Evolutionary conservation across 805 yeast genomes (phyloP), one percentile per base, ranked within the genome.

Genomic region (Saccharomycopsis sp.): DNA sequence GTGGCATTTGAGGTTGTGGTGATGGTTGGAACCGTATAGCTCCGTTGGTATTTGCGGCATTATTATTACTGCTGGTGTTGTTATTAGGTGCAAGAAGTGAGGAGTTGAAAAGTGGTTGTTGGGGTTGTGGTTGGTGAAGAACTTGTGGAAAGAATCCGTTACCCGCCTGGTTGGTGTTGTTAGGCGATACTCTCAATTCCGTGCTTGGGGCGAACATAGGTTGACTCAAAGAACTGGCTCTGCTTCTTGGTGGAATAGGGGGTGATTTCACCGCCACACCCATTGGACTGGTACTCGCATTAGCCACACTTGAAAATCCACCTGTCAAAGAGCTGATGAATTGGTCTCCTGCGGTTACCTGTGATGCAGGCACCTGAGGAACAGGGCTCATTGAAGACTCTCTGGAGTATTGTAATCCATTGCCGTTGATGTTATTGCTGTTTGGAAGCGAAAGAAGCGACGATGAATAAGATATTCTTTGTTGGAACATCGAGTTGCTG

Each of bases 231-330:
- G 76, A 70, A 44, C 77, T 69, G 1, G 70, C 63, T 52, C 79
- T 66, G 56, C 76, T 67, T 42, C 74, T 69, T 34, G 70, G 68
- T 12, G 78, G 78, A 12, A 75, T 74, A 1, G 80, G 71, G 17
- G 72, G 70, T 19, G 70, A 63, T 20, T 8, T 69, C 1, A 73
- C 71, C 2, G 72, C 72, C 1, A 67, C 67, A 51, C 64, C 72
- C 9, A 12, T 29, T 5, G 5, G 38, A 12, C 38, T 29, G 38
- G 38, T 61, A 73, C 74, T 20, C 68, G 64, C 34, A 67, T 58
- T 1, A 5, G 75, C 72, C 56, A 68, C 66, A 2, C 75, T 75
- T 1, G 78, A 71, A 78, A 75, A 73, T 57, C 75, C 77, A 52
- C 71, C 67, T 7, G 78, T 71, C 62, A 72, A 75, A 60, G 78